These are phyloP conservation scores for Diaporthe sp. DNA, from an alignment of 2,329 filamentous ascomycete genomes.

Conservation along the genomic window DNA sequence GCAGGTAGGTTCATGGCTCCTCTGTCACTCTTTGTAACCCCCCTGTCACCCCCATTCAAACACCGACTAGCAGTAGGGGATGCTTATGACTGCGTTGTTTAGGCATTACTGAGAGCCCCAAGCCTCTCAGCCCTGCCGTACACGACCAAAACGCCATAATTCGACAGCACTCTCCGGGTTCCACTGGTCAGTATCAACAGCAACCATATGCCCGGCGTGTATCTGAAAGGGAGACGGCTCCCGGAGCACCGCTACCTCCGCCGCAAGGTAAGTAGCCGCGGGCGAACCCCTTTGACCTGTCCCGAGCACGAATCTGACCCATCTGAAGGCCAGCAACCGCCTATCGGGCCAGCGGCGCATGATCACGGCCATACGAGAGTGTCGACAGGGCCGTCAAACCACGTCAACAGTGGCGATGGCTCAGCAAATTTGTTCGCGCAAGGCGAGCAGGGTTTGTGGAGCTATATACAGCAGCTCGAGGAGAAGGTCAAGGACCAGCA, in stretches of 20 bases:
- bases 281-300: constrained; percentile 58
- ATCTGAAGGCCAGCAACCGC: constrained; percentile 25
- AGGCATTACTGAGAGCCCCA: constrained; percentile 87
- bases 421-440: constrained; percentile 76
- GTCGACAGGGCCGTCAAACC: constrained; percentile 60
- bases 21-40: background rate
- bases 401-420: constrained; percentile 63
- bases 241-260: constrained; percentile 56
- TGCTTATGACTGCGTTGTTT: constrained; percentile 76
- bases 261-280: constrained; percentile 53
- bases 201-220: constrained; percentile 71
- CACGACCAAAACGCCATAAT: constrained; percentile 55
- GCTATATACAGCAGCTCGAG: constrained; percentile 79
- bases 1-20: constrained; percentile 51
- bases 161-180: constrained; percentile 74
- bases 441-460: constrained; percentile 75
- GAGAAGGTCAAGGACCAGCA: constrained; percentile 63
- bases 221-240: constrained; percentile 68
- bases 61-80: constrained; percentile 57
- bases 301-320: constrained; percentile 29
- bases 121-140: constrained; percentile 81
- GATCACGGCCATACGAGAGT: constrained; percentile 48
- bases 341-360: constrained; percentile 18
- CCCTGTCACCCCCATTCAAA: constrained; percentile 50
- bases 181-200: constrained; percentile 75